Conservation (phyloP, 2,329 filamentous ascomycete genomes). For the Fusarium concolor region DNA sequence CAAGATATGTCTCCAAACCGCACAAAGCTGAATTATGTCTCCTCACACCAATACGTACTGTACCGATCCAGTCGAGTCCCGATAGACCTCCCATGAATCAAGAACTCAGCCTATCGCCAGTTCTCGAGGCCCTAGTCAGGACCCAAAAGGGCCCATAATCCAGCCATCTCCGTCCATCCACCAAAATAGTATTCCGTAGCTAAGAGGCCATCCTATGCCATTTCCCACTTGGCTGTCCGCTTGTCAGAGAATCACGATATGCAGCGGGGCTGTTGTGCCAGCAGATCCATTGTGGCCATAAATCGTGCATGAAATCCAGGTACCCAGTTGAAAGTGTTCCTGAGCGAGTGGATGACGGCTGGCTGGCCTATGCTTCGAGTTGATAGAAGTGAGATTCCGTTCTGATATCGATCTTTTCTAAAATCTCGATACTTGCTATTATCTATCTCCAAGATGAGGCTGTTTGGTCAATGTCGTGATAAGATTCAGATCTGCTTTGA, state of each 20-base stretch:
- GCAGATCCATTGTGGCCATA: conserved; percentile 45
- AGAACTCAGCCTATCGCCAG: conserved; percentile 32
- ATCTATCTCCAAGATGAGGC: conserved; percentile 5
- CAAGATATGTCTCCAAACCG: neutral
- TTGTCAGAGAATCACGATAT: conserved; percentile 41
- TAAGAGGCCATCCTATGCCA: conserved; percentile 12
- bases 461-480: conserved; percentile 22
- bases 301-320: conserved; percentile 41
- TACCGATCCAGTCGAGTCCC: conserved; percentile 27
- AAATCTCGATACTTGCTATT: neutral
- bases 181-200: conserved; percentile 27
- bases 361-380: neutral
- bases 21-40: neutral
- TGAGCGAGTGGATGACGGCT: conserved; percentile 7
- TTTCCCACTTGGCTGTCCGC: conserved; percentile 29
- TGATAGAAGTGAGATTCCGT: conserved; percentile 2
- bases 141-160: conserved; percentile 33
- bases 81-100: conserved; percentile 34
- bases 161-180: conserved; percentile 34
- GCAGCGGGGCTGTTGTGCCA: conserved; percentile 42
- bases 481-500: conserved; percentile 27
- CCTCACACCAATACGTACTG: neutral
- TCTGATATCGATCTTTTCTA: neutral
- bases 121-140: conserved; percentile 25
- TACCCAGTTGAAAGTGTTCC: conserved; percentile 38